phyloP scores from a whole-genome alignment of 805 yeast species.

The Saccharomyces eubayanus region DNA sequence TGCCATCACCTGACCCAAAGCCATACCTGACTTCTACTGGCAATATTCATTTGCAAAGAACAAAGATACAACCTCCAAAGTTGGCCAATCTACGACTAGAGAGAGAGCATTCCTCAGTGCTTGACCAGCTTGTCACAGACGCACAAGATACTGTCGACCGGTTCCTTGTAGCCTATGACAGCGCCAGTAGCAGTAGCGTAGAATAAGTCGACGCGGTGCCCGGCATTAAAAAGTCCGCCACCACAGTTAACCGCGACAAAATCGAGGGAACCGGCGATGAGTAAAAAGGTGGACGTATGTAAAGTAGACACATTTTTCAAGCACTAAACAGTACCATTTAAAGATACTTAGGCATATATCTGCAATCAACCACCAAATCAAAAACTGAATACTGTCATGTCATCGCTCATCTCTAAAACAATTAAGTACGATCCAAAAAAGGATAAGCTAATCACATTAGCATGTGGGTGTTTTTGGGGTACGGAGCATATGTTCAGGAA shows the following conservation, averaged over 20 bases:
- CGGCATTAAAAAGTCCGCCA: background rate
- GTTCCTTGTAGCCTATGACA: background rate
- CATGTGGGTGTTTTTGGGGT: constrained; percentile 81
- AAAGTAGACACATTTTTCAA: background rate
- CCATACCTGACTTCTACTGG: background rate
- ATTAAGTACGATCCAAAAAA: constrained; percentile 37
- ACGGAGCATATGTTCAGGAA: constrained; percentile 77
- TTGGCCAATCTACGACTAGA: background rate
- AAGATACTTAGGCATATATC: background rate
- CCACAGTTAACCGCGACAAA: background rate
- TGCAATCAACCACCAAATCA: background rate
- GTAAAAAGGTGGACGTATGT: background rate
- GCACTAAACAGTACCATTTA: background rate
- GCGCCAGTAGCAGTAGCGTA: background rate
- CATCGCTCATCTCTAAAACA: constrained; percentile 31
- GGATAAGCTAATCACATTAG: constrained; percentile 49
- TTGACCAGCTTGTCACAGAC: constrained; percentile 1
- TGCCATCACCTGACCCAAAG: background rate
- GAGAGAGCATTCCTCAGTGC: background rate
- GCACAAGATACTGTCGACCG: background rate
- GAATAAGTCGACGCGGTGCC: background rate
- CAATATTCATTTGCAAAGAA: background rate
- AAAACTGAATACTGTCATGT: constrained; percentile 5
- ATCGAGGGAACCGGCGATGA: background rate
- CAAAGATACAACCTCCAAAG: background rate